Conservation (phyloP, 2,329 filamentous ascomycete species). For the Scytalidium lignicola region DNA sequence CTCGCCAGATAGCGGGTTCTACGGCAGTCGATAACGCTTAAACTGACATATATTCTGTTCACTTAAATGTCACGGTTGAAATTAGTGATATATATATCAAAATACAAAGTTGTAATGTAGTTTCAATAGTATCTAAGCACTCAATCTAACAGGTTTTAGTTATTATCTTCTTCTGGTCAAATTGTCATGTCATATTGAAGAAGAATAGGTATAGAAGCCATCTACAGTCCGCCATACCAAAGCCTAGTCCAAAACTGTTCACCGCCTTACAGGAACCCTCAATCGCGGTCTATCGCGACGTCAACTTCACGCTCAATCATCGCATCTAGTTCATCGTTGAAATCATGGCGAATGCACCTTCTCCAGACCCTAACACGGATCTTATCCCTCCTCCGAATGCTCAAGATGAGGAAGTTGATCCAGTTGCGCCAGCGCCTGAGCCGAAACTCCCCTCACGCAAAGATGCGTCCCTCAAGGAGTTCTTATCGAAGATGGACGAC, state of each 20-base stretch:
- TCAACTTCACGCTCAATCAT: not conserved
- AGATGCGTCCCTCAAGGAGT: constrained; percentile 87
- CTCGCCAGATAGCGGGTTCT: not conserved
- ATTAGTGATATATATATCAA: too few relatives aligned
- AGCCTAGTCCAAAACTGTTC: constrained; percentile 3
- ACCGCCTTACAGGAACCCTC: constrained; percentile 6
- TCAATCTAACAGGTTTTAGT: too few relatives aligned
- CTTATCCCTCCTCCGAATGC: constrained; percentile 19
- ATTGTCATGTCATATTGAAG: not conserved
- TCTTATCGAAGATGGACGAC: constrained; percentile 94
- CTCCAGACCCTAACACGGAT: constrained; percentile 26
- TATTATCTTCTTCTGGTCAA: not conserved
- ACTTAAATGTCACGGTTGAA: not conserved
- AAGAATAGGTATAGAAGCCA: not conserved
- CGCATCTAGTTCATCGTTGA: not conserved
- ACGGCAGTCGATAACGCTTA: not conserved
- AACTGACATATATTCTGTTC: not conserved
- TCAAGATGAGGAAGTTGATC: constrained; percentile 31
- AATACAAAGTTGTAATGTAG: too few relatives aligned
- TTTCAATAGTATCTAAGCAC: too few relatives aligned
- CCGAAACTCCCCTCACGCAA: constrained; percentile 73
- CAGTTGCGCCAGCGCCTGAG: constrained; percentile 47
- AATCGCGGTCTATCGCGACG: not conserved
- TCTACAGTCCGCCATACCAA: not conserved
- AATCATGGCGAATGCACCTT: constrained; percentile 26